These are phyloP conservation scores for Penicillium sp. DNA, from an alignment of 2,329 filamentous ascomycete species.

Conservation along the genomic window DNA sequence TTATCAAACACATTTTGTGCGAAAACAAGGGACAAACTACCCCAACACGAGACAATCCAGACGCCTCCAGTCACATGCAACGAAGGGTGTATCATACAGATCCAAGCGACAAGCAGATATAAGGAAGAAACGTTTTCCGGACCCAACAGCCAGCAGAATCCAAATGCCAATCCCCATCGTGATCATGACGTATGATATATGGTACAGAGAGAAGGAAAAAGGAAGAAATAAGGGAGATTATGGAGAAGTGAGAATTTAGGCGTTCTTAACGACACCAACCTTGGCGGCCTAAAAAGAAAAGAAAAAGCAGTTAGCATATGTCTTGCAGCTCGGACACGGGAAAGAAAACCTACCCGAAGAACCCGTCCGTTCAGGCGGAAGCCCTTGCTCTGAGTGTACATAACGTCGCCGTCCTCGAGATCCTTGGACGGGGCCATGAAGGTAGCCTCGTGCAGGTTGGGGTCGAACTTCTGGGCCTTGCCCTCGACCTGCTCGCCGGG, in stretches of 20 bases:
- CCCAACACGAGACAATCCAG: conserved; percentile 29
- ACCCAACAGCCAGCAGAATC: conserved; percentile 24
- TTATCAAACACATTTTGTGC: conserved; percentile 19
- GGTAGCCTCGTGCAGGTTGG: conserved; percentile 93
- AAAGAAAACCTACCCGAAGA: conserved; percentile 58
- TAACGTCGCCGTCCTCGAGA: conserved; percentile 87
- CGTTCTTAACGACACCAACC: conserved; percentile 92
- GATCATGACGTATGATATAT: conserved; percentile 35
- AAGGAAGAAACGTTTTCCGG: conserved; percentile 21
- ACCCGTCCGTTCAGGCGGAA: conserved; percentile 91
- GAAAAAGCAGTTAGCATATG: conserved; percentile 1
- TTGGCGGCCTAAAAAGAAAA: conserved; percentile 66
- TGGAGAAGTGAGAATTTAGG: conserved; percentile 28
- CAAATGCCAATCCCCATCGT: conserved; percentile 25
- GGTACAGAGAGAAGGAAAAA: conserved; percentile 30
- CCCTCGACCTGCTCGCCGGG: conserved; percentile 55
- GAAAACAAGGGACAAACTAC: conserved; percentile 20
- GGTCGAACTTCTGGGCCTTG: conserved; percentile 83
- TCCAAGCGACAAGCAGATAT: conserved; percentile 29
- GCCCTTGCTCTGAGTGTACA: conserved; percentile 92
- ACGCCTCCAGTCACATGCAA: conserved; percentile 32
- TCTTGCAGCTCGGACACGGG: not conserved
- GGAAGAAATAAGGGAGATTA: conserved; percentile 9
- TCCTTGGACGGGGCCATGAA: conserved; percentile 87
- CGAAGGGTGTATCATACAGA: conserved; percentile 36